Evolutionary conservation across 257 asterid species (phyloP).

Genomic region (Plantago major): DNA sequence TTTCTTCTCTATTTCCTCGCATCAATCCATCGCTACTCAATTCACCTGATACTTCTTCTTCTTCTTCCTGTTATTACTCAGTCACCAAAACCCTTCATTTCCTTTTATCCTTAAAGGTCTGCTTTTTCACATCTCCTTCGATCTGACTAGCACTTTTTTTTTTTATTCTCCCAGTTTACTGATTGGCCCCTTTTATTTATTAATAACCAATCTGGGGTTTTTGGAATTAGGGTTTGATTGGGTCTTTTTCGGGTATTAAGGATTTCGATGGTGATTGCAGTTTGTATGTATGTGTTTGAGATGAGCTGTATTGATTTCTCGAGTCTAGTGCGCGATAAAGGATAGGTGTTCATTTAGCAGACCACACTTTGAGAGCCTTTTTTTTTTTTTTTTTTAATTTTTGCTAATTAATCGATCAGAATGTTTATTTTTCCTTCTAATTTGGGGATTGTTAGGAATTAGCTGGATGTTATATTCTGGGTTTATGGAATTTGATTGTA

Average conservation of each 20-base stretch:
- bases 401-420: not conserved
- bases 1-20: too few relatives aligned
- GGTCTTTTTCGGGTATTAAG: too few relatives aligned
- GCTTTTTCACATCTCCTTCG: not conserved
- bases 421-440: not conserved
- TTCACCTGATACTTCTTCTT: conserved; percentile 3
- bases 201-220: not conserved
- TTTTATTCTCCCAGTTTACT: not conserved
- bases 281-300: too few relatives aligned
- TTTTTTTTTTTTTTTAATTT: too few relatives aligned
- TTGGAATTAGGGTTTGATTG: not conserved
- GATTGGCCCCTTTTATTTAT: not conserved
- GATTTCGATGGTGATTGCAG: not conserved
- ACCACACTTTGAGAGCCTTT: not conserved
- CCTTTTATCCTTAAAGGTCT: not conserved
- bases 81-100: conserved; percentile 1
- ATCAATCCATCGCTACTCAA: too few relatives aligned
- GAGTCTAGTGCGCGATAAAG: not conserved
- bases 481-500: not conserved
- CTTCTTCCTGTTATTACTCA: not conserved
- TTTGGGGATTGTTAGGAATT: not conserved
- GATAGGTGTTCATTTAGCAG: not conserved
- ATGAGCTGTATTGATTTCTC: too few relatives aligned
- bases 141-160: not conserved
- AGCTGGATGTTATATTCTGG: not conserved